phyloP scores from a whole-genome alignment of 2,329 filamentous ascomycete genomes.

The Beauveria varroae region DNA sequence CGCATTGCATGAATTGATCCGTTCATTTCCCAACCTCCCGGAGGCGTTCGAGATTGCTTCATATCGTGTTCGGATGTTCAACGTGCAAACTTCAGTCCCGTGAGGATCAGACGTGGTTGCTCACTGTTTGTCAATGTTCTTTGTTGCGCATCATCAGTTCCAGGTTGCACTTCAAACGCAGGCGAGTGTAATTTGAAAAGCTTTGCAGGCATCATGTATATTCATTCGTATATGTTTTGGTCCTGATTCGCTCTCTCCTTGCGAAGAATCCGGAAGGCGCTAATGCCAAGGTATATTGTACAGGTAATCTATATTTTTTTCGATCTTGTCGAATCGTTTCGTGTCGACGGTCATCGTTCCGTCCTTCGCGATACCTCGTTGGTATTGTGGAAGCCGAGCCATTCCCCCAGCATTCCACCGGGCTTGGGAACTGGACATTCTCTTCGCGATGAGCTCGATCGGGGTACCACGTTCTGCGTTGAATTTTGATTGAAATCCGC shows the following conservation, averaged over 20 bases:
- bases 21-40: not conserved
- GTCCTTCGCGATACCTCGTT: slow-evolving; percentile 18
- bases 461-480: slow-evolving; percentile 18
- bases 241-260: not conserved
- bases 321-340: not conserved
- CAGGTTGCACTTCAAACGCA: not conserved
- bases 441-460: slow-evolving; percentile 41
- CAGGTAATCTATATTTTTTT: slow-evolving; percentile 5
- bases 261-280: not conserved
- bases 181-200: not conserved
- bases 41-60: not conserved
- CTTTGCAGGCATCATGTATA: not conserved
- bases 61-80: not conserved
- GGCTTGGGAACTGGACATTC: slow-evolving; percentile 95
- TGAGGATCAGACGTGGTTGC: not conserved
- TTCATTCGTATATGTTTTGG: not conserved
- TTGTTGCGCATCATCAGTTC: not conserved
- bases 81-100: not conserved
- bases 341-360: slow-evolving; percentile 18
- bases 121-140: not conserved
- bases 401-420: slow-evolving; percentile 64
- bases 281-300: not conserved
- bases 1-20: not conserved
- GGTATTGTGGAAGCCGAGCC: slow-evolving; percentile 59
- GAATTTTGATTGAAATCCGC: slow-evolving; percentile 38